Evolutionary conservation across 2,329 filamentous ascomycete species (phyloP), one percentile per base, ranked within the genome.

Genomic region (Scytalidium sp.): DNA sequence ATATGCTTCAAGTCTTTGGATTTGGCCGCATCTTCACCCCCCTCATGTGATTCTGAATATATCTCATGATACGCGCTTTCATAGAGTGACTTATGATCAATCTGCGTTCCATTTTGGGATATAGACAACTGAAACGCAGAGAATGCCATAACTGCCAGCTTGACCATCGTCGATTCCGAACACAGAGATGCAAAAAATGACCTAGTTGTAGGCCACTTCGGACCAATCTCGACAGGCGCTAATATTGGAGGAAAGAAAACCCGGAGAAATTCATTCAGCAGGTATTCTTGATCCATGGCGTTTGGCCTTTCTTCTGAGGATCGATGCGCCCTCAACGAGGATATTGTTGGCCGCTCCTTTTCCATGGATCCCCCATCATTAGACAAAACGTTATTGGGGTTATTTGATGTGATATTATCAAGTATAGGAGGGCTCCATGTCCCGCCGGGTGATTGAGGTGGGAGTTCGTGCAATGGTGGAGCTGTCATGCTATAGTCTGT

Each of bases 191-290:
- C 67, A 17, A 80, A 69, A 23, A 73, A 66, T 42, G 75, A 72
- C 4, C 76, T 67, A 56, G 77, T 76, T 0, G 71, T 67, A 2
- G 72, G 64, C 77, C 77, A 80, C 46, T 73, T 75, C 54, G 73
- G 75, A 47, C 75, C 72, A 6, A 74, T 75, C 55, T 80, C 78
- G 0, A 80, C 73, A 43, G 79, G 73, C 17, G 73, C 72, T 3
- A 80, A 67, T 22, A 80, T 79, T 1, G 75, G 76, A 5, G 76
- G 75, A n/a, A 73, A 73, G 15, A 75, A 70, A 2, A 75, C 72
- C 39, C 67, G 69, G 17, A 71, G 62, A 50, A 79, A 79, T 47
- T 75, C 76, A 41, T 76, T 71, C 52, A 79, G 66, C 2, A 79
- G 60, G n/a, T n/a, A n/a, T n/a, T n/a, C n/a, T n/a, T n/a, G n/a